Percentiles rank a stretch among this genome's conserved stretches.
phyloP scores from a whole-genome alignment of 2,329 filamentous ascomycete genomes.

The Pyrenochaeta sp. region DNA sequence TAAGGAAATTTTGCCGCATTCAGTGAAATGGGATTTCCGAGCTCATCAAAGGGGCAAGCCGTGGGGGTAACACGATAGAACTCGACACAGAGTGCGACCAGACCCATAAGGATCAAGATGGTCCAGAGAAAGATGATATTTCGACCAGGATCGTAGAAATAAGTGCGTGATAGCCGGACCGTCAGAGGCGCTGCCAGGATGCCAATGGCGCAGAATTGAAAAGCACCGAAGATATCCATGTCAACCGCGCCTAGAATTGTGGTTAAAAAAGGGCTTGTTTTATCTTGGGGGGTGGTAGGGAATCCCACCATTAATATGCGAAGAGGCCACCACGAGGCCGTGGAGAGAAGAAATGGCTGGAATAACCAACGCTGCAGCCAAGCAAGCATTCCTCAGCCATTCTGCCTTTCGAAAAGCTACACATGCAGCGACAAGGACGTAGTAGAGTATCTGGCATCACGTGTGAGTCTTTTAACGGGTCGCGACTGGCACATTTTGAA shows the following conservation, averaged over 20 bases:
- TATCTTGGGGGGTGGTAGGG: constrained; percentile 7
- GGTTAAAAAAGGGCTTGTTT: constrained; percentile 15
- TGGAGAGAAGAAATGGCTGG: constrained; percentile 72
- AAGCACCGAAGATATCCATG: constrained; percentile 74
- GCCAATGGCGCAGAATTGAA: constrained; percentile 72
- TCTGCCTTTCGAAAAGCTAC: constrained; percentile 68
- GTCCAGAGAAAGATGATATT: constrained; percentile 75
- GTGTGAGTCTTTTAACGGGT: constrained; percentile 45
- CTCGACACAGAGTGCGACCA: constrained; percentile 69
- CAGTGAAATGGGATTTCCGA: constrained; percentile 48
- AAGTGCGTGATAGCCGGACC: constrained; percentile 68
- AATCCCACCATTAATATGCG: constrained; percentile 66
- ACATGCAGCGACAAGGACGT: constrained; percentile 68
- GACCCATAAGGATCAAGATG: constrained; percentile 65
- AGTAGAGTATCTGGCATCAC: constrained; percentile 56
- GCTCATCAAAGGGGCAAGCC: constrained; percentile 54
- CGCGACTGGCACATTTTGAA: neutral
- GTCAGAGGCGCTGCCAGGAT: constrained; percentile 71
- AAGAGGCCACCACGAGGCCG: constrained; percentile 66
- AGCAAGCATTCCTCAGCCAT: constrained; percentile 70
- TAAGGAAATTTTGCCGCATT: constrained; percentile 57
- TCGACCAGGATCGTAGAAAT: constrained; percentile 69
- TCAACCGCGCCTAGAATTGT: constrained; percentile 65
- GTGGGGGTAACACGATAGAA: constrained; percentile 65
- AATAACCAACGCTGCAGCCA: constrained; percentile 67